Base-by-base conservation (phyloP, 2,329 filamentous ascomycete species). In the Trichoderma semiorbis region DNA sequence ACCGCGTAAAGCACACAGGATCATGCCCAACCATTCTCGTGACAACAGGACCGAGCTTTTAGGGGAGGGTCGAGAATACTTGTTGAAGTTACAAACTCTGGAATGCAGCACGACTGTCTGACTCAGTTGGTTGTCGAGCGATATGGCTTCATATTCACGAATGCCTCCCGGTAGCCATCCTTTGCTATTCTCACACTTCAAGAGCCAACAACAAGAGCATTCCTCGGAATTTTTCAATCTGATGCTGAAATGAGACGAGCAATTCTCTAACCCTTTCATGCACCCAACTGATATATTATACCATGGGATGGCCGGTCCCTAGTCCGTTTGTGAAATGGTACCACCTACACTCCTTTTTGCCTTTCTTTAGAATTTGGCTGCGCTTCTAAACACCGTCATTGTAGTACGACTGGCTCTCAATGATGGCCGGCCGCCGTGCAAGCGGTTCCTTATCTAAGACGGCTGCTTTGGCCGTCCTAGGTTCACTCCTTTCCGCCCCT, bases 381-480 rank as follows among this genome's bases (percentile, higher is more conserved):
- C 7, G 11, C n/a, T 63, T 62, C 11, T 28, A 26, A 47, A 26
- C 16, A 28, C 50, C 55, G 70, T 68, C 7, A n/a, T 36, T 71
- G 61, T 28, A 14, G 58, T 84, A 14, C 55, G 67, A 62, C 43
- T 70, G 60, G 60, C 70, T 36, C 30, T 12, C 39, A 21, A 65
- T 14, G 14, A 72, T 70, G 67, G 30, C 68, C 36, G 34, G 67
- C 36, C 57, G 72, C 24, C 30, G 72, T 30, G 30, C 53, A 32
- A 47, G 39, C 57, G 64, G 74, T 61, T n/a, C 21, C 10, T 50
- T 72, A 69, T 61, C 68, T 50, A 71, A 73, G 74, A 70, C 69
- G 57, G 70, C 63, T 16, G 73, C 69, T 32, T 50, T 63, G 18
- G 73, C 62, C 58, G 71, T 69, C 61, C 39, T 75, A 30, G 69